Percentiles rank a stretch among this genome's conserved stretches.
Conservation (phyloP, 1,284 basidiomycete genomes). For the Ganoderma resinaceum region DNA sequence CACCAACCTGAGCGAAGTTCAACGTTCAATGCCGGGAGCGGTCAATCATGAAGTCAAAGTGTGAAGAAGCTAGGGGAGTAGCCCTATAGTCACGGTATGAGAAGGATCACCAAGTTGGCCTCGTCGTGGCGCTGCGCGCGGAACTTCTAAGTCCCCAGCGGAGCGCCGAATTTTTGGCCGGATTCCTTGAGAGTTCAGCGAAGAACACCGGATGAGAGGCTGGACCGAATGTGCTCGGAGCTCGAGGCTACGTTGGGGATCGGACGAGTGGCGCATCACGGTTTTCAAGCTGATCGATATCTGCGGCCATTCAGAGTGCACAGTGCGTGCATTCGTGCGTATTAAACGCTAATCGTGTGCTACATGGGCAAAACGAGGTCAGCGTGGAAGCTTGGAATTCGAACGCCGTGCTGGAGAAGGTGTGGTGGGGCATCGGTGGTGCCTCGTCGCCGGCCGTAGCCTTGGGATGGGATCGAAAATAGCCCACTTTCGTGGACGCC, state of each 20-base stretch:
- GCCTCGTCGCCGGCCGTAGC: not conserved
- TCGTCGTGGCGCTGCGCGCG: not conserved
- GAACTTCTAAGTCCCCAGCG: not conserved
- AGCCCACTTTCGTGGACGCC: not conserved
- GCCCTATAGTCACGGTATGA: no score
- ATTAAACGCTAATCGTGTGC: not conserved
- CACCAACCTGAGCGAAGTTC: no score
- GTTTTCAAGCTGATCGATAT: not conserved
- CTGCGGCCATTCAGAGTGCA: not conserved
- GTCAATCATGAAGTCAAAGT: no score
- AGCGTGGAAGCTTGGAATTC: not conserved
- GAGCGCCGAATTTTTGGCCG: not conserved
- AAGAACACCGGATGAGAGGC: not conserved
- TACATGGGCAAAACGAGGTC: not conserved
- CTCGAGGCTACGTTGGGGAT: not conserved
- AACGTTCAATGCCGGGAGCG: no score
- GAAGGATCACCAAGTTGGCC: not conserved
- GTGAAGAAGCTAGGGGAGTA: no score
- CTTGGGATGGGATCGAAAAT: not conserved
- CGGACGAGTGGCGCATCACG: not conserved
- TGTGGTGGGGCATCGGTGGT: not conserved
- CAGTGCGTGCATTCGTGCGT: not conserved
- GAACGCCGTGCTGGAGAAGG: not conserved
- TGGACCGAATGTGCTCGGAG: not conserved
- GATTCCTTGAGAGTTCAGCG: not conserved